phyloP scores from a whole-genome alignment of 495 filamentous ascomycete species.

The Xylaria intraflava region DNA sequence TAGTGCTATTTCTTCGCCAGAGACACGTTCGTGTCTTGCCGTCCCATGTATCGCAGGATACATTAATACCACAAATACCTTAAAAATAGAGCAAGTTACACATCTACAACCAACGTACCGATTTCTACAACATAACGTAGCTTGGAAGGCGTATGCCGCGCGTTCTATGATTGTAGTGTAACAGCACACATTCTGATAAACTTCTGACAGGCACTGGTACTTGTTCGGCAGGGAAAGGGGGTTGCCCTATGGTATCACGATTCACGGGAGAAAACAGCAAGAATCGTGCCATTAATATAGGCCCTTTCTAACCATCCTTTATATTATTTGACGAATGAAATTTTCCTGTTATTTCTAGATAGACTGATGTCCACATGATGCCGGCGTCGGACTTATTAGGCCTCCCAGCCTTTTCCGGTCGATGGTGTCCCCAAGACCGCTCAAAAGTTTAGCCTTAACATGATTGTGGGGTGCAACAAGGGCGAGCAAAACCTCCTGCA shows the following conservation, averaged over 20 bases:
- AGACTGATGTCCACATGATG: too few relatives aligned
- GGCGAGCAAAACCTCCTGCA: slow-evolving; percentile 5
- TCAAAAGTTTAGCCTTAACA: neutral
- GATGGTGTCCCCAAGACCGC: neutral
- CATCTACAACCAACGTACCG: neutral
- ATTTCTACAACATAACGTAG: neutral
- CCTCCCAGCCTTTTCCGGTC: neutral
- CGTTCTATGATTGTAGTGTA: too few relatives aligned
- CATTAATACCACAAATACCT: neutral
- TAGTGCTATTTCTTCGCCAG: neutral
- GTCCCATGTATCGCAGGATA: neutral
- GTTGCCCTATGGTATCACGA: too few relatives aligned
- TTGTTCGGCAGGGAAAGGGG: too few relatives aligned
- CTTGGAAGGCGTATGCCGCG: neutral
- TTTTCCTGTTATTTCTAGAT: too few relatives aligned
- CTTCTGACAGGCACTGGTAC: too few relatives aligned
- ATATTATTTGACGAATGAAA: too few relatives aligned
- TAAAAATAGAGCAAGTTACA: neutral
- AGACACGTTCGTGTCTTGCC: neutral
- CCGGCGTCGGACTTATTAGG: too few relatives aligned
- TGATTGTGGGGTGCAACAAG: neutral
- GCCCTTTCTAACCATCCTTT: too few relatives aligned
- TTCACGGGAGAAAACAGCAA: too few relatives aligned
- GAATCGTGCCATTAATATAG: too few relatives aligned
- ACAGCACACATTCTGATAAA: too few relatives aligned